These are phyloP conservation scores for Cutaneotrichosporon dermatis DNA, from an alignment of 1,284 basidiomycete genomes.

Conservation along the genomic window DNA sequence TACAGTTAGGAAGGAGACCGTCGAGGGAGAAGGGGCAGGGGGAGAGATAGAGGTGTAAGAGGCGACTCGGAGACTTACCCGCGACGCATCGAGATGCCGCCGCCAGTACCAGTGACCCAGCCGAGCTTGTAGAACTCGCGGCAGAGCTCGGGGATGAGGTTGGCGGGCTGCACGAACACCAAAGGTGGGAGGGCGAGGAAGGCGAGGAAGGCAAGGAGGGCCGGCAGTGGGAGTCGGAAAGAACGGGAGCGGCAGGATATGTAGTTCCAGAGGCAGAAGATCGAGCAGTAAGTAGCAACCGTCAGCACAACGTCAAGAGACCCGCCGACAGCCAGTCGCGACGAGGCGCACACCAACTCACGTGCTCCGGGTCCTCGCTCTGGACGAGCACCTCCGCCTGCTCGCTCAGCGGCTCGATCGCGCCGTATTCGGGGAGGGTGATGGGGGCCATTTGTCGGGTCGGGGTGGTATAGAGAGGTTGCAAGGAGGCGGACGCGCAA, in stretches of 20 bases:
- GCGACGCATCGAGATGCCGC: constrained; percentile 63
- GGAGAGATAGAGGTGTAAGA: neutral
- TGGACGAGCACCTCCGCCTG: constrained; percentile 45
- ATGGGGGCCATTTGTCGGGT: constrained; percentile 7
- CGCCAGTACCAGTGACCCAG: constrained; percentile 60
- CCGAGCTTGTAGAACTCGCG: constrained; percentile 55
- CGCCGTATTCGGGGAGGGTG: constrained; percentile 18
- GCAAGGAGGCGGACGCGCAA: no score
- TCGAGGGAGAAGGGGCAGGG: neutral
- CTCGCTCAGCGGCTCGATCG: constrained; percentile 17
- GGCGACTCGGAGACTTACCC: constrained; percentile 50
- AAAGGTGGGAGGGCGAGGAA: neutral
- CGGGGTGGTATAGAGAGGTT: no score
- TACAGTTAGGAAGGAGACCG: no score
- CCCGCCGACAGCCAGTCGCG: no score
- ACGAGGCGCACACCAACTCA: constrained; percentile 20
- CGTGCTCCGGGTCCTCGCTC: constrained; percentile 51
- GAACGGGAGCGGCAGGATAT: neutral
- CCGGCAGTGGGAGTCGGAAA: no score
- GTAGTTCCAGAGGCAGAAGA: no score
- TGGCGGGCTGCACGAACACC: constrained; percentile 61
- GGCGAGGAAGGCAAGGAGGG: neutral
- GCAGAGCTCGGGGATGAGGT: constrained; percentile 73
- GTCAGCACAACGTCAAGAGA: neutral
- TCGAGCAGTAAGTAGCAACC: neutral